Percentiles rank a stretch among this genome's conserved stretches.
Conservation (phyloP, 352 stramenopile genomes). For the Phytophthora quininea region DNA sequence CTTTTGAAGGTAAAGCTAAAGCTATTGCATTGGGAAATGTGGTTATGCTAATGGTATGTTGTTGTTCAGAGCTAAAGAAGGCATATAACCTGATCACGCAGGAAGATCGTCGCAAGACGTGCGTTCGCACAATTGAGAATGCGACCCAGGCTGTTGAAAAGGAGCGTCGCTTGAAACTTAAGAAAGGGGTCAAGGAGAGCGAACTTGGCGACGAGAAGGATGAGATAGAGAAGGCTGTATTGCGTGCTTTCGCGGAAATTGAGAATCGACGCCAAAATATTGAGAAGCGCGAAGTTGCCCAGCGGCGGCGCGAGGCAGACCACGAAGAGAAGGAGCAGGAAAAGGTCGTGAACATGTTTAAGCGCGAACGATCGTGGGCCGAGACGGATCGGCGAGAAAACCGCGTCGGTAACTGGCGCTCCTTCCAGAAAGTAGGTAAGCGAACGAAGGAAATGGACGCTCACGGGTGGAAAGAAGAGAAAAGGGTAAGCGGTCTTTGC, state of each 20-base stretch:
- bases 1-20: slow-evolving; percentile 76
- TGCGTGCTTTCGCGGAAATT: slow-evolving; percentile 86
- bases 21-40: background rate
- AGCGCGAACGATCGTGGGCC: slow-evolving; percentile 77
- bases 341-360: slow-evolving; percentile 70
- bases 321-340: slow-evolving; percentile 79
- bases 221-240: slow-evolving; percentile 74
- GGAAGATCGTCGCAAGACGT: slow-evolving; percentile 84
- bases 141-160: slow-evolving; percentile 71
- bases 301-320: slow-evolving; percentile 73
- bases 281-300: slow-evolving; percentile 69
- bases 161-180: slow-evolving; percentile 72
- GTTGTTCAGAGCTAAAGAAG: slow-evolving; percentile 78
- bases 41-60: background rate
- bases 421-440: slow-evolving; percentile 81
- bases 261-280: slow-evolving; percentile 81
- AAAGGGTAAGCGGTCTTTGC: slow-evolving; percentile 37
- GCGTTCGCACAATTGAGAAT: slow-evolving; percentile 81
- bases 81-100: slow-evolving; percentile 86
- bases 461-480: slow-evolving; percentile 72
- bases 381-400: slow-evolving; percentile 79
- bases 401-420: slow-evolving; percentile 80
- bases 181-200: slow-evolving; percentile 81
- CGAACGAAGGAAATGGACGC: slow-evolving; percentile 62
- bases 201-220: slow-evolving; percentile 69